Evolutionary conservation across 805 yeast species (phyloP).

Genomic region (Ogataea pilisensis): DNA sequence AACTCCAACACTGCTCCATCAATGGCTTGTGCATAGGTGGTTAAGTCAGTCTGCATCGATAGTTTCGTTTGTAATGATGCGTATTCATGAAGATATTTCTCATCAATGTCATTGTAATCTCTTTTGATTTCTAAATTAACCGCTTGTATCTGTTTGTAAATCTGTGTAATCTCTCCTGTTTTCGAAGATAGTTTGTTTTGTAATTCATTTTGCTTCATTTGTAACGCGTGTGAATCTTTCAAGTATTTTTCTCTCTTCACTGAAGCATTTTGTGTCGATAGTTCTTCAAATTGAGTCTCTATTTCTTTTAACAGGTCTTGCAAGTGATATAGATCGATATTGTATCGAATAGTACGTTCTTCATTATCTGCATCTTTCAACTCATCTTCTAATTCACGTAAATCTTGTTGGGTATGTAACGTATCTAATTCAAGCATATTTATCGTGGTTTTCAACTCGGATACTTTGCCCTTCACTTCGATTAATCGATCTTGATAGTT

Average conservation of each 20-base stretch:
- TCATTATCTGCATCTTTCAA: constrained; percentile 51
- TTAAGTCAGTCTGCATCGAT: constrained; percentile 76
- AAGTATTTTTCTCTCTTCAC: constrained; percentile 58
- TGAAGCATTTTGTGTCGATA: constrained; percentile 46
- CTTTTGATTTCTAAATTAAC: constrained; percentile 56
- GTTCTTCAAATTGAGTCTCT: constrained; percentile 25
- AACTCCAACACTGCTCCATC: constrained; percentile 92
- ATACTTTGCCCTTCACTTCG: constrained; percentile 13
- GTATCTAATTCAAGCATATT: constrained; percentile 29
- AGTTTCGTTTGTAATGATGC: constrained; percentile 71
- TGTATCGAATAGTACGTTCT: constrained; percentile 53
- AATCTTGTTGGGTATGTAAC: constrained; percentile 33
- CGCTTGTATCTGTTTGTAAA: constrained; percentile 62
- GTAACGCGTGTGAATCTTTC: constrained; percentile 46
- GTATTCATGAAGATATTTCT: constrained; percentile 63
- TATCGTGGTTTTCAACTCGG: constrained; percentile 14
- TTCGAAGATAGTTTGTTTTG: constrained; percentile 69
- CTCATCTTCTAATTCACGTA: constrained; percentile 58
- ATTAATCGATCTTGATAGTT: constrained; percentile 7
- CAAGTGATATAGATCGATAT: constrained; percentile 41
- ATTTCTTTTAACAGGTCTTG: constrained; percentile 31
- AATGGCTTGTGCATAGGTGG: constrained; percentile 75
- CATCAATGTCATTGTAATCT: constrained; percentile 68
- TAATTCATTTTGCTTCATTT: constrained; percentile 46
- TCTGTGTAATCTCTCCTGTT: constrained; percentile 80